Conservation (phyloP, 768 basidiomycete genomes). For the Auricularia cornea region DNA sequence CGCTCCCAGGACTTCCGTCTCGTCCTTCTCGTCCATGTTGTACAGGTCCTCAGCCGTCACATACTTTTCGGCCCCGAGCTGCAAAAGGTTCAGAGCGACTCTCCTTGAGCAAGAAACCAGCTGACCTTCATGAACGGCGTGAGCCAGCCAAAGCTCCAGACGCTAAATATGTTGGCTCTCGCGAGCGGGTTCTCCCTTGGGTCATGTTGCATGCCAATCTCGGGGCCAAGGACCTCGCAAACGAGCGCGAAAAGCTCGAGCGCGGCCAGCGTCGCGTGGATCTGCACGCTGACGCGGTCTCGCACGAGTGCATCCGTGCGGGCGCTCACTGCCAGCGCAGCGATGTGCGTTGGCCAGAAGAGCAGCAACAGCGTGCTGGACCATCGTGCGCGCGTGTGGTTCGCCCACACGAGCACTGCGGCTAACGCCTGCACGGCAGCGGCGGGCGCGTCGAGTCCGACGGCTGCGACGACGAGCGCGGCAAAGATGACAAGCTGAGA, state of each 20-base stretch:
- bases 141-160: slow-evolving; percentile 83
- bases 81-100: not conserved
- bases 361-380: slow-evolving; percentile 68
- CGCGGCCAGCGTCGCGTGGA: slow-evolving; percentile 41
- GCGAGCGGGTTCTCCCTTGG: slow-evolving; percentile 56
- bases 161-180: slow-evolving; percentile 74
- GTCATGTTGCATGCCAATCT: slow-evolving; percentile 20
- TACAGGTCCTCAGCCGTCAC: slow-evolving; percentile 87
- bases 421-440: slow-evolving; percentile 37
- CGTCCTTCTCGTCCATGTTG: slow-evolving; percentile 55
- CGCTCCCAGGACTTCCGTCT: slow-evolving; percentile 57
- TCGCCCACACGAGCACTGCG: slow-evolving; percentile 48
- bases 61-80: slow-evolving; percentile 50
- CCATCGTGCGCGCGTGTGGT: slow-evolving; percentile 60
- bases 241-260: slow-evolving; percentile 35
- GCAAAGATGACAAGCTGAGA: slow-evolving; percentile 8
- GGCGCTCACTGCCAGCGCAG: slow-evolving; percentile 44
- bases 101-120: not conserved
- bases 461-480: slow-evolving; percentile 38
- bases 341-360: slow-evolving; percentile 70
- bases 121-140: slow-evolving; percentile 54
- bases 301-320: slow-evolving; percentile 41
- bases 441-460: slow-evolving; percentile 31
- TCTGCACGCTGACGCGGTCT: slow-evolving; percentile 27
- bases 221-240: slow-evolving; percentile 66